phyloP scores from a whole-genome alignment of 2,329 filamentous ascomycete species.

The Dothistroma pini region DNA sequence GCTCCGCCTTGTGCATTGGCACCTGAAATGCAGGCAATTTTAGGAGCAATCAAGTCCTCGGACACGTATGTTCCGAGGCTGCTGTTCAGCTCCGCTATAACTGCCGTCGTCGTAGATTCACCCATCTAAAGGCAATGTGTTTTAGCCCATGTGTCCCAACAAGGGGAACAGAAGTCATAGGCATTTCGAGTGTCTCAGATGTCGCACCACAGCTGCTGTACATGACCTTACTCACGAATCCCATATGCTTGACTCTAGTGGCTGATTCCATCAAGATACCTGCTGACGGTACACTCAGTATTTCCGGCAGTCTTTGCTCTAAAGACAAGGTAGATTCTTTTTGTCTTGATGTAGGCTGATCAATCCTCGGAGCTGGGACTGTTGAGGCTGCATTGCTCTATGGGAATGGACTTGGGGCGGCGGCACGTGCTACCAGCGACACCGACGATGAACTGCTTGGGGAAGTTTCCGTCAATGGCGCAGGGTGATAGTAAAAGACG shows the following conservation, averaged over 20 bases:
- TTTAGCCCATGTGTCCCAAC: no score
- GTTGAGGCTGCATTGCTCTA: not conserved
- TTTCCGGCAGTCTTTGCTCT: constrained; percentile 7
- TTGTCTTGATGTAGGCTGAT: not conserved
- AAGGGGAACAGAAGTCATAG: no score
- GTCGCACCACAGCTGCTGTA: no score
- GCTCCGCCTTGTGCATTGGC: constrained; percentile 13
- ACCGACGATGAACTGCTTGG: not conserved
- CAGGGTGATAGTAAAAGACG: constrained; percentile 26
- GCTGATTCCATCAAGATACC: constrained; percentile 20
- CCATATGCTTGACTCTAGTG: constrained; percentile 8
- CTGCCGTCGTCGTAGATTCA: constrained; percentile 19
- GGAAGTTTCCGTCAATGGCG: constrained; percentile 21
- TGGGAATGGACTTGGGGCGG: not conserved
- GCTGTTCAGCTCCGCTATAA: constrained; percentile 23
- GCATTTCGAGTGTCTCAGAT: no score
- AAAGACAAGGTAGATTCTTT: constrained; percentile 6
- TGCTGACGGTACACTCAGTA: constrained; percentile 21
- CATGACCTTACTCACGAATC: constrained; percentile 3
- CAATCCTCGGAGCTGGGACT: not conserved
- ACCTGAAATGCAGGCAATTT: constrained; percentile 13
- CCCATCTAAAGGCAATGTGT: constrained; percentile 6
- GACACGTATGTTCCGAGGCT: constrained; percentile 20
- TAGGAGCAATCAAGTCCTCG: constrained; percentile 7
- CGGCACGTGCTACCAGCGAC: not conserved